phyloP scores from a whole-genome alignment of 352 stramenopile genomes.

The Pythium utonaiense region DNA sequence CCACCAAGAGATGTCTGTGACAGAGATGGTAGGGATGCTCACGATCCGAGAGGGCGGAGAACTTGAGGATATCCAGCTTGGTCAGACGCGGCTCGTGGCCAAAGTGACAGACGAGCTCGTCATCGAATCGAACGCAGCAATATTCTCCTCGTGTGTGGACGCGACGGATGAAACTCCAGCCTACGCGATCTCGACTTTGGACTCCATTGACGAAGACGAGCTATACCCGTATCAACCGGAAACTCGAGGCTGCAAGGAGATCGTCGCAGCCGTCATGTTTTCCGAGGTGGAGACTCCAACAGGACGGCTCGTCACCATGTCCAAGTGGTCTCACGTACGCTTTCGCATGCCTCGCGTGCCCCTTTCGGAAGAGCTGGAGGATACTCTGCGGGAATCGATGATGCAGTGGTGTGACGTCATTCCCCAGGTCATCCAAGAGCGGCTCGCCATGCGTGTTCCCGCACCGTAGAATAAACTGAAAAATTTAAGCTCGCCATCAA shows the following conservation, averaged over 20 bases:
- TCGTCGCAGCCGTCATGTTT: slow-evolving; percentile 13
- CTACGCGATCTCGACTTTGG: slow-evolving; percentile 9
- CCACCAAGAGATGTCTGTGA: slow-evolving; percentile 22
- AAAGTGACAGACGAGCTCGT: slow-evolving; percentile 1
- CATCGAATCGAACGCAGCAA: slow-evolving; percentile 21
- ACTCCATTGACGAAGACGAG: slow-evolving; percentile 20
- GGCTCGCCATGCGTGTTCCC: neutral
- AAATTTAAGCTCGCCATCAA: neutral
- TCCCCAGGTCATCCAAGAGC: slow-evolving; percentile 12
- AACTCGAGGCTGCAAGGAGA: slow-evolving; percentile 14
- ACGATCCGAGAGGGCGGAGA: slow-evolving; percentile 24
- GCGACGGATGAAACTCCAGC: neutral
- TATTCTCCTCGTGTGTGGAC: slow-evolving; percentile 10
- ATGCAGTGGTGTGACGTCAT: slow-evolving; percentile 3
- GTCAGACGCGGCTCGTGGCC: slow-evolving; percentile 16
- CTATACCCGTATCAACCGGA: slow-evolving; percentile 22
- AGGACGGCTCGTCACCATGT: slow-evolving; percentile 11
- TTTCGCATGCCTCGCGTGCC: slow-evolving; percentile 1
- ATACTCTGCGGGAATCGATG: neutral
- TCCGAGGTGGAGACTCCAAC: slow-evolving; percentile 6
- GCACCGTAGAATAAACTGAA: neutral
- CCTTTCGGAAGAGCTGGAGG: slow-evolving; percentile 4
- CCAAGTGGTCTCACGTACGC: slow-evolving; percentile 14
- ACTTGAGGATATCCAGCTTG: slow-evolving; percentile 6
- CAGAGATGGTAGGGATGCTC: slow-evolving; percentile 19